Base-by-base conservation (phyloP, 1,284 basidiomycete genomes). In the Ustilago crameri region DNA sequence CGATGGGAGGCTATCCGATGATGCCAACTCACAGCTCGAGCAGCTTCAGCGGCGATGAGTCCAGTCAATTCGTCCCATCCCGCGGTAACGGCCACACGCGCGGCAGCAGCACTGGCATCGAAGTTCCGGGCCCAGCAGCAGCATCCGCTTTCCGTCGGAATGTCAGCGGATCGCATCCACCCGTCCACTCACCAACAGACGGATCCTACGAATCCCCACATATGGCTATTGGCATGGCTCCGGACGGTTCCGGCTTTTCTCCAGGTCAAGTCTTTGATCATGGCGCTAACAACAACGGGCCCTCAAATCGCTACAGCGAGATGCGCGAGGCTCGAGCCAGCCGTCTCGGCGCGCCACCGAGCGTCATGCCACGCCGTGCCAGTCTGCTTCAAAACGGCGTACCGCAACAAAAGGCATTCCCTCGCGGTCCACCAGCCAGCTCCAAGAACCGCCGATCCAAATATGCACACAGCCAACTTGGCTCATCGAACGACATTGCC, bases 221-320 rank as follows among this genome's bases (percentile, higher is more conserved):
- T 41, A 35, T 53, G 17, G 58, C 35, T 38, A 49, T 49, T 9
- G 41, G 20, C 2, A 24, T 67, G 20, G 26, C 52, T 32, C 73
- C 73, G 1, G 73, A 75, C 34, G 73, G 73, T 7, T 71, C 68
- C 5, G 64, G 68, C 9, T 75, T 75, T 46, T 51, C 52, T 17
- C 68, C 73, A 22, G 73, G 73, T 18, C 64, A 68, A 49, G 38
- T 61, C 34, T 64, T 75, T 43, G 60, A 69, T 42, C 65, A 73
- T 51, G 54, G 37, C 43, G 60, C 61, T 9, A 15, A 44, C 51
- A 57, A 57, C n/a, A 60, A 54, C 18, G 57, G 61, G 45, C 51
- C 58, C 38, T 55, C 70, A 12, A 49, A 58, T n/a, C 26, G 34
- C 5, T 54, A 56, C 2, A 30, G 41, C 3, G 60, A 56, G 34